Percentiles rank a stretch among this genome's conserved stretches.
These are phyloP conservation scores for Leccinum uliginosum DNA, from an alignment of 768 basidiomycete genomes.

Conservation along the genomic window DNA sequence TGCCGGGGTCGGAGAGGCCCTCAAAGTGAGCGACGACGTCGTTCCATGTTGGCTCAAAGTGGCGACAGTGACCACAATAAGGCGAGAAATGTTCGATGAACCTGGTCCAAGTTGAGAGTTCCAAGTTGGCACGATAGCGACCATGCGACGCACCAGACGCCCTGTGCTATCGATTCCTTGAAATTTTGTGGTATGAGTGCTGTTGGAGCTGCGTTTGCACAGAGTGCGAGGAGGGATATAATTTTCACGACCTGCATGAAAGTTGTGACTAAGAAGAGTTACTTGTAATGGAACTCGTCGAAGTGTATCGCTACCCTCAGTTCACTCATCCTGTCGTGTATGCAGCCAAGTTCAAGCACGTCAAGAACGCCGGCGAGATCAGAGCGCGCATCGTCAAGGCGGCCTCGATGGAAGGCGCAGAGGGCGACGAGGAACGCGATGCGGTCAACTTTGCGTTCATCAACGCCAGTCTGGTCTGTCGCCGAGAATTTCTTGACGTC, in stretches of 20 bases:
- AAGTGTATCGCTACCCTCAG: conserved; percentile 52
- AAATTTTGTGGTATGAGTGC: conserved; percentile 60
- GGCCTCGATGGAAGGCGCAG: conserved; percentile 49
- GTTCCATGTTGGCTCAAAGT: conserved; percentile 82
- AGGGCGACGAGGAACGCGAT: conserved; percentile 65
- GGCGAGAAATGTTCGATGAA: conserved; percentile 89
- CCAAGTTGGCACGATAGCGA: too few relatives aligned
- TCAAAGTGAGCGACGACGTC: conserved; percentile 52
- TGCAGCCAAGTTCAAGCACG: conserved; percentile 61
- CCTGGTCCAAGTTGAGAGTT: too few relatives aligned
- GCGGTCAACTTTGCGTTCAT: conserved; percentile 90
- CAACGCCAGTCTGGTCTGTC: conserved; percentile 71
- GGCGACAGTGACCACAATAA: conserved; percentile 73
- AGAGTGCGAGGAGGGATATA: conserved; percentile 26
- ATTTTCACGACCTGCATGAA: conserved; percentile 6
- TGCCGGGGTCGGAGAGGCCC: conserved; percentile 33
- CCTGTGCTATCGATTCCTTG: conserved; percentile 43
- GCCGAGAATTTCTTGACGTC: conserved; percentile 3
- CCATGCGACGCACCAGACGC: conserved; percentile 50
- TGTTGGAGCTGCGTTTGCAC: conserved; percentile 34
- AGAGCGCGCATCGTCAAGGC: conserved; percentile 69
- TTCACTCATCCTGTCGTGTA: conserved; percentile 46
- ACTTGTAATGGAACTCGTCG: conserved; percentile 38
- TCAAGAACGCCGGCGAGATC: conserved; percentile 59
- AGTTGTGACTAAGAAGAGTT: neutral